Evolutionary conservation across 2,329 filamentous ascomycete species (phyloP).

Genomic region (Paraphoma chrysanthemicola): DNA sequence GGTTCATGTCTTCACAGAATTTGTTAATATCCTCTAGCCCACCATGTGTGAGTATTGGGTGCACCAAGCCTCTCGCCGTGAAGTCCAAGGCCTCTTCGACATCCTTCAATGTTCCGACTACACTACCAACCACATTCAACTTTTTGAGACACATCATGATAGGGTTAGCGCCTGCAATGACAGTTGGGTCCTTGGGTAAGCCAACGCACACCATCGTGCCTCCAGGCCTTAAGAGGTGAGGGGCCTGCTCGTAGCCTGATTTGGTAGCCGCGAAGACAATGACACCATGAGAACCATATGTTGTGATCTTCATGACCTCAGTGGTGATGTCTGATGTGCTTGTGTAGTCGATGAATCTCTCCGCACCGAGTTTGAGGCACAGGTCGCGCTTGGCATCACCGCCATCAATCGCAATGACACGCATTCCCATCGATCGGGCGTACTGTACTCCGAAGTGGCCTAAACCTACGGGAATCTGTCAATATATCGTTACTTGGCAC

Average conservation of each 20-base stretch:
- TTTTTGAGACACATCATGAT: conserved; percentile 49
- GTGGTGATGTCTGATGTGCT: conserved; percentile 67
- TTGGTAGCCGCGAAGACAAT: conserved; percentile 72
- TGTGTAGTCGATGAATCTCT: conserved; percentile 63
- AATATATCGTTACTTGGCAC: background rate
- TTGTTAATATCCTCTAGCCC: conserved; percentile 48
- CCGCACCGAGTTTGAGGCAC: conserved; percentile 59
- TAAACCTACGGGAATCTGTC: conserved; percentile 15
- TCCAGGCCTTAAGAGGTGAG: conserved; percentile 30
- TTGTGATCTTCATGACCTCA: conserved; percentile 54
- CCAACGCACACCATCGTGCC: conserved; percentile 41
- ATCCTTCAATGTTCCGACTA: conserved; percentile 54
- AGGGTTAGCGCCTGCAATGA: conserved; percentile 42
- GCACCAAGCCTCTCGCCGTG: conserved; percentile 51
- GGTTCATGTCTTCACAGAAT: conserved; percentile 49
- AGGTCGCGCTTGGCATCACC: conserved; percentile 57
- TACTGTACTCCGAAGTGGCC: conserved; percentile 38
- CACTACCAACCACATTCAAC: conserved; percentile 52
- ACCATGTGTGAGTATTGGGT: conserved; percentile 49
- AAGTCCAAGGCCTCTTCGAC: conserved; percentile 56
- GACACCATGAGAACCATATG: conserved; percentile 79
- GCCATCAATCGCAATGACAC: conserved; percentile 63
- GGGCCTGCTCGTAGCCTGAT: conserved; percentile 43
- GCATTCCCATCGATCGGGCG: conserved; percentile 63
- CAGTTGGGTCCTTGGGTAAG: conserved; percentile 27